These are phyloP conservation scores for Mrakia blollopis DNA, from an alignment of 768 basidiomycete species.

Conservation along the genomic window DNA sequence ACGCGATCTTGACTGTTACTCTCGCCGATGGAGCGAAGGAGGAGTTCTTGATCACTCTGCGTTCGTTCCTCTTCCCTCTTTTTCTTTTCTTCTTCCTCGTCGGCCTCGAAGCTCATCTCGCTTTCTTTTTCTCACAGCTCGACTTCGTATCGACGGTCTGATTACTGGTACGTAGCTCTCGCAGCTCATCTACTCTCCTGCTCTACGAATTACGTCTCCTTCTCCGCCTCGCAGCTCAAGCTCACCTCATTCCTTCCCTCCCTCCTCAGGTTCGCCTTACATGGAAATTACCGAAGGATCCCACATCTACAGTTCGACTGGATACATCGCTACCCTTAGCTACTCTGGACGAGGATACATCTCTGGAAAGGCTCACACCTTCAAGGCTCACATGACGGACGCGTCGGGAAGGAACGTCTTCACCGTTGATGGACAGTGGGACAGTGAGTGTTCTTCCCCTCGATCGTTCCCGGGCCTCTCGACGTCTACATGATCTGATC, in stretches of 20 bases:
- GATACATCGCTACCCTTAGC: constrained; percentile 52
- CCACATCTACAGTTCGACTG: constrained; percentile 66
- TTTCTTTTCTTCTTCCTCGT: too few species aligned
- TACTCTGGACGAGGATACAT: constrained; percentile 58
- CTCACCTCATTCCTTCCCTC: neutral
- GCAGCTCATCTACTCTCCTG: neutral
- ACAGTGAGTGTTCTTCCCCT: constrained; percentile 46
- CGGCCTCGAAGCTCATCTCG: neutral
- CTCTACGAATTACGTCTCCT: neutral
- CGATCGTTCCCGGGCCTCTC: too few species aligned
- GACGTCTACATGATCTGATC: constrained; percentile 6
- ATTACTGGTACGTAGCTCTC: constrained; percentile 8
- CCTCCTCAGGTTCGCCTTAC: constrained; percentile 24
- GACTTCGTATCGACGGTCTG: constrained; percentile 80
- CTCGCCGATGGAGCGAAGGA: constrained; percentile 57
- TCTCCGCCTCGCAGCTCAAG: neutral
- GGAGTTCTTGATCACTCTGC: constrained; percentile 85
- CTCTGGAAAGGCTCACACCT: constrained; percentile 83
- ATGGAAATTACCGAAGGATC: constrained; percentile 82
- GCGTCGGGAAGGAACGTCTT: constrained; percentile 47
- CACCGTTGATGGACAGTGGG: constrained; percentile 75
- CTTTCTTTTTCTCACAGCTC: constrained; percentile 45
- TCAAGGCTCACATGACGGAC: constrained; percentile 70
- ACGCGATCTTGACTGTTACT: constrained; percentile 72
- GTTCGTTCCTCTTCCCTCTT: constrained; percentile 34